phyloP scores from a whole-genome alignment of 1,284 basidiomycete species.

The Apiotrichum gracile region DNA sequence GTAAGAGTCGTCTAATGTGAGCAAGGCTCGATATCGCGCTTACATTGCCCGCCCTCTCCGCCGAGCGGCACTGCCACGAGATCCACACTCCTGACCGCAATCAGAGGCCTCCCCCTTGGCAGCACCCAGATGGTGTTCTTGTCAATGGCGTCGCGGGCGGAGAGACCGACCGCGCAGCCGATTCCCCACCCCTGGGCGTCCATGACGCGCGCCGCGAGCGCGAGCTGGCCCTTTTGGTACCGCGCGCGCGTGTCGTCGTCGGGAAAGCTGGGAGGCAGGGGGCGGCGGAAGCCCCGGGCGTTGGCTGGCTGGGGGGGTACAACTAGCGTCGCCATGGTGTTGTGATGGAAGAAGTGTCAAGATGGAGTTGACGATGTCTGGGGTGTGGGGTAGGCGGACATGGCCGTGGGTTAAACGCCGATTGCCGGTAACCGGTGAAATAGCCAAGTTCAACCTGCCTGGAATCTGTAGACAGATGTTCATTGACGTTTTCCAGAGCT shows the following conservation, averaged over 20 bases:
- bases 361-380: too few relatives aligned
- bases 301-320: background rate
- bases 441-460: too few relatives aligned
- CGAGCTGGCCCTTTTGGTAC: conserved; percentile 21
- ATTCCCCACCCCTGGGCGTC: conserved; percentile 25
- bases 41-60: conserved; percentile 2
- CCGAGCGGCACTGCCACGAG: conserved; percentile 15
- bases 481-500: too few relatives aligned
- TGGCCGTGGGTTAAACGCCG: background rate
- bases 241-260: conserved; percentile 9
- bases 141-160: conserved; percentile 20
- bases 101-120: conserved; percentile 19
- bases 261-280: conserved; percentile 20
- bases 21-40: conserved; percentile 3
- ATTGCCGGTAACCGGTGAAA: too few relatives aligned
- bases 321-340: conserved; percentile 1
- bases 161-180: conserved; percentile 20
- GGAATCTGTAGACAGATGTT: too few relatives aligned
- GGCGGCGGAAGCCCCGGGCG: conserved; percentile 15
- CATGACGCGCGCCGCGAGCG: conserved; percentile 24
- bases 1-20: conserved; percentile 14
- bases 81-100: conserved; percentile 14
- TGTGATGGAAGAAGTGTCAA: too few relatives aligned
- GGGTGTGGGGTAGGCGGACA: too few relatives aligned
- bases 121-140: conserved; percentile 17